phyloP scores from a whole-genome alignment of 2,329 filamentous ascomycete genomes.

The Drechslerella coelobrocha region DNA sequence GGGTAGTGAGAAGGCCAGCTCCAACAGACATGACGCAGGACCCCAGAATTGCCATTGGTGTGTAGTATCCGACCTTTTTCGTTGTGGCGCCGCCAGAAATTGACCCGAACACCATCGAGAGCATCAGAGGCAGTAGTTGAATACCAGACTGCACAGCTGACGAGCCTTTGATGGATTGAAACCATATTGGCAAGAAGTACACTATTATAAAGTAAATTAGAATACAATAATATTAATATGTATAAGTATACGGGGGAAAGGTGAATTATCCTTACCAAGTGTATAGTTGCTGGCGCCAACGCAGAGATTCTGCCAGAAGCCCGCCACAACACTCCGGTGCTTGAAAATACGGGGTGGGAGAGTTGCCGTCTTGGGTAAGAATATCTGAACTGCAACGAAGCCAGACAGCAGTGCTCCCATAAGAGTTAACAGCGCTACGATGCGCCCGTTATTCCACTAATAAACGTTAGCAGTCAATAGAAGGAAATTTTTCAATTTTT shows the following conservation, averaged over 20 bases:
- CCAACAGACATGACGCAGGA: conserved; percentile 64
- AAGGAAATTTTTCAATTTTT: not conserved
- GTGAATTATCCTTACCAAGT: conserved; percentile 10
- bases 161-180: conserved; percentile 65
- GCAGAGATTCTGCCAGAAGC: conserved; percentile 62
- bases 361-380: conserved; percentile 61
- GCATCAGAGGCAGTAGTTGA: conserved; percentile 64
- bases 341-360: conserved; percentile 66
- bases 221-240: conserved; percentile 59
- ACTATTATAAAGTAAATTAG: conserved; percentile 63
- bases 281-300: conserved; percentile 60
- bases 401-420: conserved; percentile 62
- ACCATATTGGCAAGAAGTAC: conserved; percentile 65
- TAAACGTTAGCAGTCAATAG: conserved; percentile 54
- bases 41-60: conserved; percentile 64
- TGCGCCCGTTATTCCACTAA: conserved; percentile 65
- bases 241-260: not conserved
- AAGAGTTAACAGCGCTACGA: conserved; percentile 64
- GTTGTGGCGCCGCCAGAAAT: conserved; percentile 62
- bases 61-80: conserved; percentile 67
- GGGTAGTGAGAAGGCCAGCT: conserved; percentile 64
- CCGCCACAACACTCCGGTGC: conserved; percentile 64
- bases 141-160: conserved; percentile 64
- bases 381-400: conserved; percentile 64
- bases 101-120: conserved; percentile 64